Evolutionary conservation across 2,329 filamentous ascomycete genomes (phyloP), one percentile per base, ranked within the genome.

Genomic region (Diplodia intermedia): DNA sequence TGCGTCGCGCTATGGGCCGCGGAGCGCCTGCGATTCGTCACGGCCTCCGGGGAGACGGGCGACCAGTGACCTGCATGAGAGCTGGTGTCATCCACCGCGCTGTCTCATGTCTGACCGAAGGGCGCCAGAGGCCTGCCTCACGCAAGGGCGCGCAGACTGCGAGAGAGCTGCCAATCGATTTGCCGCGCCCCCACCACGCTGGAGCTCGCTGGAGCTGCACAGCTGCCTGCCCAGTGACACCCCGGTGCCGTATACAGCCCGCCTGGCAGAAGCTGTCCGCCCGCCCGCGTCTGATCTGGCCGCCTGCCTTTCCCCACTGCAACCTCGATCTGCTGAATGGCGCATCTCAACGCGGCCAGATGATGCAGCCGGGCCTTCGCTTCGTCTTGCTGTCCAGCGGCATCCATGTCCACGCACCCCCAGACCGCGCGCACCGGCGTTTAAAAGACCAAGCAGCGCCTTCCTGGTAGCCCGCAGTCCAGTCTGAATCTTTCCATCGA

Each of bases 41-140:
- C 47, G 49, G 15, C 49, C 63, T 33, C 40, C 66, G 66, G 66
- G 66, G 66, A 68, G 60, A 53, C 57, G 56, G 66, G 66, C 66
- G 53, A 36, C 33, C 29, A 52, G 54, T 66, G 65, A 55, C 54
- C 43, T 66, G 65, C 65, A 66, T 66, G 65, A 66, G 52, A 49
- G 29, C 54, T 57, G 62, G 55, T 60, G 65, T 67, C 65, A 67
- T 60, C 55, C 54, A 60, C 65, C 33, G 49, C 66, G 20, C 38
- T 68, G 66, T 68, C 60, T 68, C 66, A 68, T 63, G 57, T 68
- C 66, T 66, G 65, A 68, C 66, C 56, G 50, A 62, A 68, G 66
- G 66, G 66, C 66, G 50, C 54, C 33, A 31, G 23, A 31, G 18
- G 36, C 54, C 60, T 52, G 60, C 60, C 31, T 55, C 29, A 61